phyloP scores from a whole-genome alignment of 2,329 filamentous ascomycete species.

The Penicillium verrucosum region DNA sequence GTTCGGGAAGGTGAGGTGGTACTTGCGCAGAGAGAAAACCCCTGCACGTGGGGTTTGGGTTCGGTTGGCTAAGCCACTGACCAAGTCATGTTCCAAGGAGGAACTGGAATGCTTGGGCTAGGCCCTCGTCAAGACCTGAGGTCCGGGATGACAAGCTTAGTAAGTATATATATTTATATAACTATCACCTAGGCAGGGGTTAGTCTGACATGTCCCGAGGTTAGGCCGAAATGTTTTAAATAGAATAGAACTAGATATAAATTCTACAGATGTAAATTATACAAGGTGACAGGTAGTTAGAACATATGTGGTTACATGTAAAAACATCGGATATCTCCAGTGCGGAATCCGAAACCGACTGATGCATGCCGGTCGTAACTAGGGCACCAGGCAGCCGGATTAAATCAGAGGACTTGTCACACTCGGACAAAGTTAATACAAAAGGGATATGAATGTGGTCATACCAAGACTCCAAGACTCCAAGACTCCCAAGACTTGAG shows the following conservation, averaged over 20 bases:
- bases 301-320: not conserved
- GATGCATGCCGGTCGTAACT: slow-evolving; percentile 1
- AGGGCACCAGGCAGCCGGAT: slow-evolving; percentile 9
- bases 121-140: not conserved
- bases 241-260: not conserved
- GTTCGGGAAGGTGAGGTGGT: not conserved
- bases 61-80: slow-evolving; percentile 1
- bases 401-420: not conserved
- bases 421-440: not conserved
- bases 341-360: not conserved
- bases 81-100: slow-evolving; percentile 2
- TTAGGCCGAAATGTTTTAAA: not conserved
- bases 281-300: not conserved
- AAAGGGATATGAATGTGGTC: slow-evolving; percentile 3
- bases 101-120: slow-evolving; percentile 7
- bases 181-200: not conserved
- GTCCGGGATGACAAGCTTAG: not conserved
- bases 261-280: not conserved
- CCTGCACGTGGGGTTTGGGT: not conserved
- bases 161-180: not conserved
- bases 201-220: not conserved
- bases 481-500: not conserved
- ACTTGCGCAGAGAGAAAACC: not conserved
- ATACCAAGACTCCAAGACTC: slow-evolving; percentile 18
- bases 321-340: not conserved